Conservation (phyloP, 2,329 filamentous ascomycete genomes). For the Leptographium lundbergii region DNA sequence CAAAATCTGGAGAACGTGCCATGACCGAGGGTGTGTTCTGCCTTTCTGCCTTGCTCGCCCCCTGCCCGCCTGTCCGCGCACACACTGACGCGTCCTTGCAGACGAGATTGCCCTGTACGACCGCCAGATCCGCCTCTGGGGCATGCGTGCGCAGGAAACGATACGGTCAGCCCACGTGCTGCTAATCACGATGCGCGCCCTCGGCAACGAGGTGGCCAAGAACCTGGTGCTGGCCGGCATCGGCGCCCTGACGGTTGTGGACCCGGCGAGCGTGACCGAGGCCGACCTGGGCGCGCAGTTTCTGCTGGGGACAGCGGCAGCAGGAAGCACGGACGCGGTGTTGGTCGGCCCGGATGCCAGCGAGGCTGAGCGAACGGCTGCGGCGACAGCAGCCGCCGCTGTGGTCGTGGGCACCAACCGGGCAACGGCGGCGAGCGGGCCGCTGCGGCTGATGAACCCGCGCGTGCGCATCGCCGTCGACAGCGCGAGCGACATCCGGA, state of each 20-base stretch:
- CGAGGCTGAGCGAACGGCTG: conserved; percentile 65
- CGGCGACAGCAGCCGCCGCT: conserved; percentile 62
- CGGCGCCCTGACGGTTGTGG: conserved; percentile 77
- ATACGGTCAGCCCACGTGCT: conserved; percentile 84
- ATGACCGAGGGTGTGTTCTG: background rate
- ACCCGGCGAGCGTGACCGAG: conserved; percentile 62
- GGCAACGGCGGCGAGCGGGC: conserved; percentile 64
- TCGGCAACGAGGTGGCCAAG: conserved; percentile 92
- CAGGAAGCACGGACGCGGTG: conserved; percentile 10
- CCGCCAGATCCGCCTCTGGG: conserved; percentile 94
- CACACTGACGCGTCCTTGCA: conserved; percentile 18
- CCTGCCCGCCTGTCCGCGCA: background rate
- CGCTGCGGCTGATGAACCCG: conserved; percentile 78
- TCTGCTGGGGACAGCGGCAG: conserved; percentile 42
- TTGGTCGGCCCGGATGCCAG: conserved; percentile 13
- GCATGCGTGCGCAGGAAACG: conserved; percentile 85
- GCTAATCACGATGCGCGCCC: conserved; percentile 73
- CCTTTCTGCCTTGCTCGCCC: background rate
- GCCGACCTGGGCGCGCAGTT: conserved; percentile 75
- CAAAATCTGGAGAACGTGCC: too few relatives aligned
- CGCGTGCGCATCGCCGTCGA: conserved; percentile 68
- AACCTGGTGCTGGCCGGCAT: conserved; percentile 93
- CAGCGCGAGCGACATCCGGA: conserved; percentile 45
- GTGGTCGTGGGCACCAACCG: conserved; percentile 68
- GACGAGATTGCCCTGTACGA: conserved; percentile 98